Base-by-base conservation (phyloP, 805 yeast genomes). In the Ogataea zsoltii region DNA sequence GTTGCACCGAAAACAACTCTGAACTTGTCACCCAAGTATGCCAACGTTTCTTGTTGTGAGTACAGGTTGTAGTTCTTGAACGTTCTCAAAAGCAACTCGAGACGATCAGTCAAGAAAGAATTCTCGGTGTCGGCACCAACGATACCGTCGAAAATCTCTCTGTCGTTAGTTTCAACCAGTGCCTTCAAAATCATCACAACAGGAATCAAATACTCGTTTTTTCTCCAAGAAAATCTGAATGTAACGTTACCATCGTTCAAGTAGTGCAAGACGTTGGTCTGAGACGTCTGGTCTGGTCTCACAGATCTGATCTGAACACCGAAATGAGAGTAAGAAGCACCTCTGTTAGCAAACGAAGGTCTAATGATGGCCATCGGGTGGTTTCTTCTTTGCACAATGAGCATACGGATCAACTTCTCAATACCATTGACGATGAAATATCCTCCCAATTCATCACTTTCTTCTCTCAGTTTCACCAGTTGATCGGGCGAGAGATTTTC, bases 361-460 rank as follows among this genome's bases (percentile, higher is more conserved):
- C 99, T 88, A 48, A 90, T 85, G 59, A 94, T 82, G 11, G 98
- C 98, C 97, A 94, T 89, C 18, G 98, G 96, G 64, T 91, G 97
- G 66, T 94, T 94, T 69, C 99, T 80, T 67, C 98, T 84, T 71
- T 92, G 99, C 15, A 94, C 97, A 73, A 94, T 89, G 67, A 94
- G 80, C 98, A 94, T 89, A 71, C 99, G 88, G 59, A 94, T 82
- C 60, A 94, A 76, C 69, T 94, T 94, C 69, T 94, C 99, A 57
- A 92, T 91, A 75, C 99, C 99, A 65, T 92, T 92, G 50, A 92
- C 91, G 56, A 90, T 80, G 67, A 94, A 94, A 67, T 94, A 94
- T 32, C 99, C 99, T 53, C 99, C 99, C 50, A 90, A 72, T 65
- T 94, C 99, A 66, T 94, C 99, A 32, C 88, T 79, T 68, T 94